Evolutionary conservation across 2,329 filamentous ascomycete genomes (phyloP).

Genomic region (Samsoniella hepiali): DNA sequence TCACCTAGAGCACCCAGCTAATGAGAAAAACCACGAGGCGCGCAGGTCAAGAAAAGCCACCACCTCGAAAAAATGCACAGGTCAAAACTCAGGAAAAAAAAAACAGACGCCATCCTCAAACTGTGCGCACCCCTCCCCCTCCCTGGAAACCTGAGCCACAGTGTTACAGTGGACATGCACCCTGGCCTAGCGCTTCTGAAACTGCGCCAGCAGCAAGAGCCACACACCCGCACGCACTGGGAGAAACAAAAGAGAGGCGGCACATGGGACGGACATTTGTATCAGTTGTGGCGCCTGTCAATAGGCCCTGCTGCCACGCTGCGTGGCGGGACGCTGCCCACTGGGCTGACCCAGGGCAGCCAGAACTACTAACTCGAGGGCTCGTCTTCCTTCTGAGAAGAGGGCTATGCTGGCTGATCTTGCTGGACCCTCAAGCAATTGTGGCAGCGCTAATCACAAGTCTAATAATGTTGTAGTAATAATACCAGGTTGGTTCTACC

Average conservation of each 20-base stretch:
- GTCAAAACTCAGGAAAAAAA: background rate
- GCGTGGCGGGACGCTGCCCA: background rate
- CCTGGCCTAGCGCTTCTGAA: constrained; percentile 7
- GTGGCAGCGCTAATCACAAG: background rate
- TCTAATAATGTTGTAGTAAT: background rate
- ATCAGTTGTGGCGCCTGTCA: constrained; percentile 17
- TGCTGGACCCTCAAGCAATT: background rate
- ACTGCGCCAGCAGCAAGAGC: constrained; percentile 1
- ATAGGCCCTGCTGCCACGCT: constrained; percentile 3
- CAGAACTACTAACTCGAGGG: background rate
- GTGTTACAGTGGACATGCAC: background rate
- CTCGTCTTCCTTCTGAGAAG: constrained; percentile 2
- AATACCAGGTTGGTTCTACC: background rate
- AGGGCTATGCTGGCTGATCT: background rate
- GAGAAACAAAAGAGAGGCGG: background rate
- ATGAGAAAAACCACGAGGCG: background rate
- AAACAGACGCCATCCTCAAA: background rate
- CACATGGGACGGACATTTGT: constrained; percentile 10
- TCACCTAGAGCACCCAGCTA: background rate
- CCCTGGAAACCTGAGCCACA: background rate
- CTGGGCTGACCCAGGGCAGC: background rate
- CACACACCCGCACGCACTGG: background rate
- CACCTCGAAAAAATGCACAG: background rate
- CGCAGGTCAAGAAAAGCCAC: background rate
- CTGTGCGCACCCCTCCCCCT: background rate